Conservation (phyloP, 495 filamentous ascomycete genomes). For the Podospora pseudoanserina region DNA sequence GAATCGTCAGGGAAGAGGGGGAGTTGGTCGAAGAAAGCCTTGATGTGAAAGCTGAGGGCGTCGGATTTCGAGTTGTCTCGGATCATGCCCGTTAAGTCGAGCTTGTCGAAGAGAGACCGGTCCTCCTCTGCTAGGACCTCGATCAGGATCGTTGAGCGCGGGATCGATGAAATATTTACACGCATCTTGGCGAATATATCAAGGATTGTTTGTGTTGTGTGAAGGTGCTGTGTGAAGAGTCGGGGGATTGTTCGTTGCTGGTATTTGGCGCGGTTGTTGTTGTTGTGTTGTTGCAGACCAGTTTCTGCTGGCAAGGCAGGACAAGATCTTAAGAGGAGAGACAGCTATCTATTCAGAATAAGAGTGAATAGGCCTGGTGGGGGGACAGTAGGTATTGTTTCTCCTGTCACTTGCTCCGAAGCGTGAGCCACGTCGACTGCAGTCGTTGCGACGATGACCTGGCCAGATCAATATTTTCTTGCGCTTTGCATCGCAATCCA, state of each 20-base stretch:
- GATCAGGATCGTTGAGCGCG: not conserved
- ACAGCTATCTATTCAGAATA: not conserved
- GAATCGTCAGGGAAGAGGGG: not conserved
- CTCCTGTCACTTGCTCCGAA: not conserved
- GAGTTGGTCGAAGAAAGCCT: not conserved
- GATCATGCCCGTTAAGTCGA: not conserved
- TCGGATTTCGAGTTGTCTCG: not conserved
- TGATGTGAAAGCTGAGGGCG: not conserved
- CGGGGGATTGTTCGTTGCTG: not conserved
- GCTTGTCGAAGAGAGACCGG: not conserved
- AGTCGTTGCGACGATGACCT: too few species aligned
- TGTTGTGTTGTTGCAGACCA: not conserved
- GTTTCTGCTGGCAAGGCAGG: too few species aligned
- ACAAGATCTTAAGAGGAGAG: too few species aligned
- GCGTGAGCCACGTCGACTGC: too few species aligned
- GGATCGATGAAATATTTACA: not conserved
- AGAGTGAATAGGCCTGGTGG: not conserved
- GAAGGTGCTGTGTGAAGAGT: too few species aligned
- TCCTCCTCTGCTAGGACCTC: not conserved
- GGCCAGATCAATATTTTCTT: too few species aligned
- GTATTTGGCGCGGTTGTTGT: not conserved
- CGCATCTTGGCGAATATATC: not conserved
- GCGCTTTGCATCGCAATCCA: too few species aligned
- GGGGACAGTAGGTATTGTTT: not conserved
- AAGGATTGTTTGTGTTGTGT: not conserved